Percentiles rank a stretch among this genome's conserved stretches.
Conservation (phyloP, 2,329 filamentous ascomycete species). For the Cladorrhinum sp. region DNA sequence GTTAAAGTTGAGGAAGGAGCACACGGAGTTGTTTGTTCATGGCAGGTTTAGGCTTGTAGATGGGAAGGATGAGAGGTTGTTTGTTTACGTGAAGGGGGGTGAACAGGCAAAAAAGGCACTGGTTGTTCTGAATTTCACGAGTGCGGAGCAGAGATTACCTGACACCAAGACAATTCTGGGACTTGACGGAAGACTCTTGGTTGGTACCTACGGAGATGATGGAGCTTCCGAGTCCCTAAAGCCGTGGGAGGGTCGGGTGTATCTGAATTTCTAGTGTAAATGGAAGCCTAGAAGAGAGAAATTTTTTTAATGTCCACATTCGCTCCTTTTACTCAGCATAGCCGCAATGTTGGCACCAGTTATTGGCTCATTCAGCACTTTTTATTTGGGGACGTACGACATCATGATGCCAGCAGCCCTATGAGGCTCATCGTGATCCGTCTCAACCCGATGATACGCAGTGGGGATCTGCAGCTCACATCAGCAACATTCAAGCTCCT, state of each 20-base stretch:
- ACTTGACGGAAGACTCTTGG: conserved; percentile 28
- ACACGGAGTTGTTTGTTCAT: conserved; percentile 59
- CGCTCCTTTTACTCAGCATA: too few relatives aligned
- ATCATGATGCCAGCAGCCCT: not conserved
- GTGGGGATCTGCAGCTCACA: not conserved
- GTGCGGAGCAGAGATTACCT: conserved; percentile 35
- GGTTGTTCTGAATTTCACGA: conserved; percentile 45
- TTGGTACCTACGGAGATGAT: not conserved
- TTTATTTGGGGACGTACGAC: not conserved
- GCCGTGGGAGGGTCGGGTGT: conserved; percentile 37
- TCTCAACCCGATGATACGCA: not conserved
- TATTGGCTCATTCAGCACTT: not conserved
- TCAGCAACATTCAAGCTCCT: not conserved
- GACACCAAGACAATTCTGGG: conserved; percentile 17
- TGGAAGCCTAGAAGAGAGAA: not conserved
- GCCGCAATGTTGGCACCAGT: too few relatives aligned
- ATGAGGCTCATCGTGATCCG: not conserved
- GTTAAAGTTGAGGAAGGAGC: conserved; percentile 52
- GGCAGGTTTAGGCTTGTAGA: conserved; percentile 56
- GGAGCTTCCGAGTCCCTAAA: conserved; percentile 22
- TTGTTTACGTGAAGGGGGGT: conserved; percentile 43
- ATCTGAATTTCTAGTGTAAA: conserved; percentile 22
- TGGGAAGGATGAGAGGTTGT: conserved; percentile 42
- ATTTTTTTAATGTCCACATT: too few relatives aligned
- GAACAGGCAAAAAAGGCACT: conserved; percentile 26